Percentiles rank a stretch among this genome's conserved stretches.
phyloP scores from a whole-genome alignment of 169 alveolate genomes.

The Eimeria maxima region DNA sequence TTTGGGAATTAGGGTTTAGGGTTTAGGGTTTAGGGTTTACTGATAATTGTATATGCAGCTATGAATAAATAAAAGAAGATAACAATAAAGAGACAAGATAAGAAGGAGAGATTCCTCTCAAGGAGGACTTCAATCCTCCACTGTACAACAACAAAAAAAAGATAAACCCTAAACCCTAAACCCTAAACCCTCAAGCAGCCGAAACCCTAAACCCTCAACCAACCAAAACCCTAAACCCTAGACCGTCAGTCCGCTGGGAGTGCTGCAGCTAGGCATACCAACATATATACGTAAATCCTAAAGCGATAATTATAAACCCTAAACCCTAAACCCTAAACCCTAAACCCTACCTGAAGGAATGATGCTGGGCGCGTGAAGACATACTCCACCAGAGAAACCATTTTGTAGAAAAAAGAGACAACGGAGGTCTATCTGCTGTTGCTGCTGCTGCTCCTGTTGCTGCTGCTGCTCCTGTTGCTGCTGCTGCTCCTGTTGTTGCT shows the following conservation, averaged over 20 bases:
- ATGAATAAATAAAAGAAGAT: not conserved
- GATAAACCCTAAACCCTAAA: not conserved
- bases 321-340: too few species aligned
- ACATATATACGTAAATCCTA: too few species aligned
- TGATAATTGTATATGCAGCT: not conserved
- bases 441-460: not conserved
- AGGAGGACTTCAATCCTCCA: not conserved
- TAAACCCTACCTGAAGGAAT: too few species aligned
- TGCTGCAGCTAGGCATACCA: too few species aligned
- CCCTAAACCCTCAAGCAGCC: not conserved
- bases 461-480: slow-evolving; percentile 9
- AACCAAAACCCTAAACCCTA: slow-evolving; percentile 1
- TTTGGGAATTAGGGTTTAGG: slow-evolving; percentile 26
- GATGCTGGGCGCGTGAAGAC: not conserved
- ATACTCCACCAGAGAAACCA: not conserved
- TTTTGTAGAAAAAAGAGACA: not conserved
- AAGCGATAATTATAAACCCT: too few species aligned
- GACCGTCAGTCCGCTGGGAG: too few species aligned
- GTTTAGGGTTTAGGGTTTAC: slow-evolving; percentile 37
- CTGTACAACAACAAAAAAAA: not conserved
- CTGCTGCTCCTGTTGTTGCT: not conserved
- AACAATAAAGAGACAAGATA: not conserved
- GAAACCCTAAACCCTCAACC: not conserved
- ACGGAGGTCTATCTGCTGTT: too few species aligned
- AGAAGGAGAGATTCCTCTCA: not conserved